Conservation (phyloP, 192 early-diverging fungal species). For the Entomortierella parvispora region DNA sequence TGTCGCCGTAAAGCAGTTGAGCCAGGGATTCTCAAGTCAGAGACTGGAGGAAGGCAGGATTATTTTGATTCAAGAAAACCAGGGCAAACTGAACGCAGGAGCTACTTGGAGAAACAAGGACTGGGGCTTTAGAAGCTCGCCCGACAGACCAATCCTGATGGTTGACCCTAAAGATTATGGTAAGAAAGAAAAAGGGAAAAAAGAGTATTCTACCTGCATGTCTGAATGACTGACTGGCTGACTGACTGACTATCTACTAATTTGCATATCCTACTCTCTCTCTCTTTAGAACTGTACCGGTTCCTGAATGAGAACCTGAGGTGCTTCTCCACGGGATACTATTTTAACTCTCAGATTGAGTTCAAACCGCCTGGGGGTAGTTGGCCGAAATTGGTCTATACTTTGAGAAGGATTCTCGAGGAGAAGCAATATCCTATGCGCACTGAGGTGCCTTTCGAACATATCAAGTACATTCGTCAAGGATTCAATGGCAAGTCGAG, state of each 20-base stretch:
- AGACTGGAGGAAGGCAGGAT: not conserved
- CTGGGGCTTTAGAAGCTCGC: not conserved
- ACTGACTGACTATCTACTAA: not conserved
- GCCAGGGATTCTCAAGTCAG: not conserved
- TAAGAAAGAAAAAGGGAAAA: not conserved
- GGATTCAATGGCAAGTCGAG: constrained; percentile 5
- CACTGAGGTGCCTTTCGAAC: not conserved
- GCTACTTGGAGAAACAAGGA: constrained; percentile 9
- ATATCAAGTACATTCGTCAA: constrained; percentile 10
- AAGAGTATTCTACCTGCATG: not conserved
- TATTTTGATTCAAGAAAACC: not conserved
- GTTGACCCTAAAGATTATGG: constrained; percentile 9
- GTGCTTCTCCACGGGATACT: not conserved
- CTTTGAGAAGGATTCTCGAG: too few relatives aligned
- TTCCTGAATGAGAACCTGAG: constrained; percentile 8
- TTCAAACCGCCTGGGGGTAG: too few relatives aligned
- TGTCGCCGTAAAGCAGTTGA: constrained; percentile 2
- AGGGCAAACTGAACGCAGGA: constrained; percentile 10
- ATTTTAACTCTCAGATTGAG: too few relatives aligned
- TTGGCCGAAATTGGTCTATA: too few relatives aligned
- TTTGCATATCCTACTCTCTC: not conserved
- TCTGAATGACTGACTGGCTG: not conserved
- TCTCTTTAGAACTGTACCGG: constrained; percentile 3
- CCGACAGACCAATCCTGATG: constrained; percentile 4
- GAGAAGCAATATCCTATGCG: too few relatives aligned